Evolutionary conservation across 345 rosid species (phyloP), one percentile per base, ranked within the genome.

Genomic region (Gynandropsis gynandra): DNA sequence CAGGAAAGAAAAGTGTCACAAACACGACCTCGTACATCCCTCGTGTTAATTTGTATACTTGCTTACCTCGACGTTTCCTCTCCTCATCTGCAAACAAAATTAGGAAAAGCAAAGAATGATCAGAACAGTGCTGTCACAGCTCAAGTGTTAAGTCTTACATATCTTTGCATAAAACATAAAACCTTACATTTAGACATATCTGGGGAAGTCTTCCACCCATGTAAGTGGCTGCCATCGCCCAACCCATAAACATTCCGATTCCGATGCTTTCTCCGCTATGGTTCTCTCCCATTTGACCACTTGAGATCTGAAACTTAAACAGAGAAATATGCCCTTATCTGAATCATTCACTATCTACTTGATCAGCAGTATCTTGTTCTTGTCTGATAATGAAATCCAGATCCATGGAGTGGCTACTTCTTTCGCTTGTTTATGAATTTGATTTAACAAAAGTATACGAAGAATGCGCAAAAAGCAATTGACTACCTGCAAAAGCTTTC

Each of bases 201-300:
- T 87, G 96, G 19, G 96, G 96, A 71, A 87, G 80, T 47, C 96
- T 70, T 66, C 96, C 96, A 36, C 96, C 96, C 93, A 87, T 66
- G 81, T 87, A 87, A 61, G 83, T 77, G 27, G 73, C 76, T 31
- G 96, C 93, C 96, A 87, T 87, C 53, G 74, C 81, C 96, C 89
- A 87, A 62, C 96, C 96, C 54, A 79, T 71, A 38, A 62, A 68
- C 65, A 69, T 71, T 35, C 93, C 93, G 42, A 72, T 50, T 33
- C 58, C 66, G 43, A 66, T 66, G 52, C 57, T 50, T 41, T 60
- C 81, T 64, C 61, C 77, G 62, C 14, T 29, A 32, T 35, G 62
- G 58, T 39, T 54, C 57, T 62, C 74, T 52, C 14, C 47, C 20
- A 71, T n/a, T 33, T 59, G 20, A 38, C 61, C 70, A 32, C 66